Percentiles rank a stretch among this genome's conserved stretches.
Conservation (phyloP, 768 basidiomycete species). For the Vararia minispora region DNA sequence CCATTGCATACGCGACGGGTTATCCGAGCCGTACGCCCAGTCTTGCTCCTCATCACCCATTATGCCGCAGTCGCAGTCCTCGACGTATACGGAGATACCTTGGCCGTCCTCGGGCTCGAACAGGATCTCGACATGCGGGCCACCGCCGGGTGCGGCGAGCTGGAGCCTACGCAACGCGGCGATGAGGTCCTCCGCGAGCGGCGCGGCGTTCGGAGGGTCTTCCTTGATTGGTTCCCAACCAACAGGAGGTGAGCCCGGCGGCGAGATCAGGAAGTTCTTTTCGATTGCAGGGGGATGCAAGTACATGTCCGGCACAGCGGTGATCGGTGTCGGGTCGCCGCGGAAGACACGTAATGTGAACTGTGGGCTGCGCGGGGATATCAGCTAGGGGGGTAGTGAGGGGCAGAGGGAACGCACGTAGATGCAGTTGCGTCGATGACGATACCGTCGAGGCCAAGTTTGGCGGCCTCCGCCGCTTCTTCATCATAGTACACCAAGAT, state of each 20-base stretch:
- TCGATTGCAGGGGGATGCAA: conserved; percentile 71
- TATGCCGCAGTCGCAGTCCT: conserved; percentile 41
- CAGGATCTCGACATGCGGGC: conserved; percentile 39
- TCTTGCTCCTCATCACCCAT: conserved; percentile 20
- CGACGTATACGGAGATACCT: conserved; percentile 71
- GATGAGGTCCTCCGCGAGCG: conserved; percentile 84
- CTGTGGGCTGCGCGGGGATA: conserved; percentile 25
- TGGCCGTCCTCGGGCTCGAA: conserved; percentile 57
- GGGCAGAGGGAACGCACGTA: conserved; percentile 22
- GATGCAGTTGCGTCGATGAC: conserved; percentile 44
- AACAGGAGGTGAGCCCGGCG: conserved; percentile 93
- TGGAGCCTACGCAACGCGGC: conserved; percentile 65
- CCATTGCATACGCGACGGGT: conserved; percentile 42
- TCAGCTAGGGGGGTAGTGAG: neutral
- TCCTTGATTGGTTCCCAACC: conserved; percentile 92
- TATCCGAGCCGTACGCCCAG: conserved; percentile 47
- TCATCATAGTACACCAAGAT: conserved; percentile 67
- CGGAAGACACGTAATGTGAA: conserved; percentile 59
- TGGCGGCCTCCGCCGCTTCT: conserved; percentile 56
- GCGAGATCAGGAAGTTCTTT: conserved; percentile 96
- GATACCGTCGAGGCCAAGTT: conserved; percentile 53
- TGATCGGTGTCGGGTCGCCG: conserved; percentile 58
- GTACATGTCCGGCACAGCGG: conserved; percentile 30
- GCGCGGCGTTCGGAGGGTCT: conserved; percentile 76
- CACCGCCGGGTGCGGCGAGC: conserved; percentile 24